Evolutionary conservation across 2,329 filamentous ascomycete genomes (phyloP).

Genomic region (Leptosphaerulina australis): DNA sequence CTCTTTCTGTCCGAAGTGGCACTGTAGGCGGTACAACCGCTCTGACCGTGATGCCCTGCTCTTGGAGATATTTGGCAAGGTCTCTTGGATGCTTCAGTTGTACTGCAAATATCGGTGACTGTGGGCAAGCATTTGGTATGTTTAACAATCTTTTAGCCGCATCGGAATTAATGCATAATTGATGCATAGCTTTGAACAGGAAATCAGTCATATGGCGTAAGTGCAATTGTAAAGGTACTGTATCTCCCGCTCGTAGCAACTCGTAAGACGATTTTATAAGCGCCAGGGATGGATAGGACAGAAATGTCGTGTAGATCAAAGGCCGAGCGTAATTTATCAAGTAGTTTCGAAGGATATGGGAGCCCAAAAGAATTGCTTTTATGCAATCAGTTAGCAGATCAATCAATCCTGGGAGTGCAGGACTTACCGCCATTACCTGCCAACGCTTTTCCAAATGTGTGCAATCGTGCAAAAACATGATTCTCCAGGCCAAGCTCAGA

Average conservation of each 20-base stretch:
- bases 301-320: constrained; percentile 52
- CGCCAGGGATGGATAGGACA: constrained; percentile 51
- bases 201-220: constrained; percentile 31
- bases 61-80: constrained; percentile 37
- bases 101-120: constrained; percentile 44
- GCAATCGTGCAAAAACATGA: constrained; percentile 63
- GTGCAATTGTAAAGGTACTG: constrained; percentile 29
- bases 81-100: constrained; percentile 35
- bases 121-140: constrained; percentile 35
- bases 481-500: constrained; percentile 58
- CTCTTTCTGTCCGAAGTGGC: constrained; percentile 47
- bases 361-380: constrained; percentile 43
- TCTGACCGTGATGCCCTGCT: constrained; percentile 42
- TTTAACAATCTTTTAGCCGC: constrained; percentile 21
- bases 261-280: constrained; percentile 48
- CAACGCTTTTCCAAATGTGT: constrained; percentile 72
- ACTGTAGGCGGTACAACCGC: constrained; percentile 52
- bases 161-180: constrained; percentile 18
- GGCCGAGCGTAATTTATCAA: constrained; percentile 49
- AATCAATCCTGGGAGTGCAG: background rate
- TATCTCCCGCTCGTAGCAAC: constrained; percentile 31
- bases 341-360: constrained; percentile 38
- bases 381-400: background rate
- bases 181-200: constrained; percentile 28
- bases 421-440: constrained; percentile 70